Evolutionary conservation across 768 basidiomycete species (phyloP).

Genomic region (Infundibulicybe gibba): DNA sequence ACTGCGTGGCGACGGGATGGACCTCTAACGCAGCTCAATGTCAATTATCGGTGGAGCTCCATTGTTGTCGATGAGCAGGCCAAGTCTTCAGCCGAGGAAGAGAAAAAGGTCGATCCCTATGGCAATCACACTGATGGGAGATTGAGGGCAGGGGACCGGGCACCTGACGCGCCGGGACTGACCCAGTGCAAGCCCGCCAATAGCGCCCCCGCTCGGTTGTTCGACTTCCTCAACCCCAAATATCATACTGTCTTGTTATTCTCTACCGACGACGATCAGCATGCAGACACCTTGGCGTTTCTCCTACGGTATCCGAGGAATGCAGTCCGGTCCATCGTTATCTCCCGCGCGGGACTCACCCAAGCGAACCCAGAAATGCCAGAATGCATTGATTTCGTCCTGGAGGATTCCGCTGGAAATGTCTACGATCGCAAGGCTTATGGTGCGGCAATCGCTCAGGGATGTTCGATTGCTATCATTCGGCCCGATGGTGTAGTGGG

Average conservation of each 20-base stretch:
- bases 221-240: constrained; percentile 21
- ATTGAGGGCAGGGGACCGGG: constrained; percentile 39
- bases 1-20: constrained; percentile 7
- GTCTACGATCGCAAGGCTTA: constrained; percentile 20
- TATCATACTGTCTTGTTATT: constrained; percentile 33
- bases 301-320: constrained; percentile 9
- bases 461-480: constrained; percentile 20
- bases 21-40: constrained; percentile 31
- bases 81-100: constrained; percentile 8
- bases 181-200: constrained; percentile 2
- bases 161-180: constrained; percentile 35
- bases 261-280: constrained; percentile 9
- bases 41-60: constrained; percentile 42
- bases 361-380: not conserved
- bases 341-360: constrained; percentile 4
- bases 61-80: constrained; percentile 29
- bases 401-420: constrained; percentile 21
- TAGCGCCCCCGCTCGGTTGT: constrained; percentile 12
- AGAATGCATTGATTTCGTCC: constrained; percentile 6
- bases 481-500: constrained; percentile 28
- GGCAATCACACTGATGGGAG: constrained; percentile 14
- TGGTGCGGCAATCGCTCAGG: constrained; percentile 25
- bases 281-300: constrained; percentile 3
- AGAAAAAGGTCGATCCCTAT: constrained; percentile 16
- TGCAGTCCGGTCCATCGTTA: constrained; percentile 11